A percentile compares a stretch with the other conserved stretches of the same genome.
Conservation (phyloP, 2,329 filamentous ascomycete genomes). For the Incumbomyces delicatus region DNA sequence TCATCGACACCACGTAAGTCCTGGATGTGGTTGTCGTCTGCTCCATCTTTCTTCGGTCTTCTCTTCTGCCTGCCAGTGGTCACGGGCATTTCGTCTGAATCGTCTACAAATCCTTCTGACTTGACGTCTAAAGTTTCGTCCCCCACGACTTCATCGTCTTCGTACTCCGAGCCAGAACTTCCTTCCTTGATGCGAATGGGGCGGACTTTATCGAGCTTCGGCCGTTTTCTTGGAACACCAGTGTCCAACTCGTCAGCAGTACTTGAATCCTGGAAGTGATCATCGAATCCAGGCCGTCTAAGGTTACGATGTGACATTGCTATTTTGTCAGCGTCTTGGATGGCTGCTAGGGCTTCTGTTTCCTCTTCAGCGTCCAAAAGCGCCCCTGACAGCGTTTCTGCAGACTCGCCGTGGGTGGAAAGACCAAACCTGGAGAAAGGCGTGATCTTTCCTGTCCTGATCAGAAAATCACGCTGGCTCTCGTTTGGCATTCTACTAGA, state of each 20-base stretch:
- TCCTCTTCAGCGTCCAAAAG: slow-evolving; percentile 74
- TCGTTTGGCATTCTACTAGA: slow-evolving; percentile 61
- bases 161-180: slow-evolving; percentile 25
- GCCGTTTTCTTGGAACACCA: slow-evolving; percentile 25
- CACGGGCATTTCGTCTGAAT: slow-evolving; percentile 17
- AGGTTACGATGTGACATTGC: slow-evolving; percentile 61
- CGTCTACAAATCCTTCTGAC: slow-evolving; percentile 23
- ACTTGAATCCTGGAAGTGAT: slow-evolving; percentile 31
- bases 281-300: slow-evolving; percentile 61
- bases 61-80: slow-evolving; percentile 14
- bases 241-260: slow-evolving; percentile 16
- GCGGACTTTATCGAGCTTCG: slow-evolving; percentile 23
- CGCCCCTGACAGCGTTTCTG: slow-evolving; percentile 64
- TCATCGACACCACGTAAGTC: slow-evolving; percentile 66
- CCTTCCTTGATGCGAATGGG: slow-evolving; percentile 27
- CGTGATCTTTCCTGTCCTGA: slow-evolving; percentile 94
- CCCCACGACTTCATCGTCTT: slow-evolving; percentile 15
- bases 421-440: slow-evolving; percentile 75
- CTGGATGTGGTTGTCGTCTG: slow-evolving; percentile 37
- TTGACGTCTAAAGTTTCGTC: slow-evolving; percentile 21
- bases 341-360: slow-evolving; percentile 40
- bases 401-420: slow-evolving; percentile 46
- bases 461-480: slow-evolving; percentile 76
- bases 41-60: slow-evolving; percentile 18
- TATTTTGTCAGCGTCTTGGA: slow-evolving; percentile 23